phyloP scores from a whole-genome alignment of 139 green algal species.

The Marvania coccoides region DNA sequence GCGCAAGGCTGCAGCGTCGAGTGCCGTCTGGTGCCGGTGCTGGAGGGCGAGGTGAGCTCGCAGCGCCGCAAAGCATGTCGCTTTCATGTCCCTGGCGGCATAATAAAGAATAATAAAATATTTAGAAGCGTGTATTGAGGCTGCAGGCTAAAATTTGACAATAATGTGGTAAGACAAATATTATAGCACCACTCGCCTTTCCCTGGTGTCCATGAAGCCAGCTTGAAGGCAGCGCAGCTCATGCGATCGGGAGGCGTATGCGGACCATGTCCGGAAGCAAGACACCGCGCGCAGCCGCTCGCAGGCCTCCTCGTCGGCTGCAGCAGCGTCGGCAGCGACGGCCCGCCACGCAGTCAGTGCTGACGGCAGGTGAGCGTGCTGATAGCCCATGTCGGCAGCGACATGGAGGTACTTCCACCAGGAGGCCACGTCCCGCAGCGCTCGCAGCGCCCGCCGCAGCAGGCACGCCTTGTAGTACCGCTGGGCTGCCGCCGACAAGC shows the following conservation, averaged over 20 bases:
- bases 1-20: neutral
- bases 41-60: neutral
- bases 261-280: neutral
- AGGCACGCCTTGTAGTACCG: neutral
- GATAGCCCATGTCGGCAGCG: neutral
- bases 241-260: neutral
- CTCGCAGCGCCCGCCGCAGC: neutral
- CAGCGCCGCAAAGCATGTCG: neutral
- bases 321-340: neutral
- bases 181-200: neutral
- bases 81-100: neutral
- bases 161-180: neutral
- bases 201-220: neutral
- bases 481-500: neutral
- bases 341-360: neutral
- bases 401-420: neutral
- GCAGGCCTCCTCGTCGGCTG: neutral
- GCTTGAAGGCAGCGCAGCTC: neutral
- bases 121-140: too few species aligned
- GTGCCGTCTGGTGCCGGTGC: neutral
- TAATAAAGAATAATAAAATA: too few species aligned
- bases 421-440: neutral
- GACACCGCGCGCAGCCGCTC: neutral
- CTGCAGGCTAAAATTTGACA: neutral
- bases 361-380: neutral